Percentiles rank a stretch among this genome's conserved stretches.
Evolutionary conservation across 2,329 filamentous ascomycete species (phyloP).

Genomic region (Nigrospora sphaerica): DNA sequence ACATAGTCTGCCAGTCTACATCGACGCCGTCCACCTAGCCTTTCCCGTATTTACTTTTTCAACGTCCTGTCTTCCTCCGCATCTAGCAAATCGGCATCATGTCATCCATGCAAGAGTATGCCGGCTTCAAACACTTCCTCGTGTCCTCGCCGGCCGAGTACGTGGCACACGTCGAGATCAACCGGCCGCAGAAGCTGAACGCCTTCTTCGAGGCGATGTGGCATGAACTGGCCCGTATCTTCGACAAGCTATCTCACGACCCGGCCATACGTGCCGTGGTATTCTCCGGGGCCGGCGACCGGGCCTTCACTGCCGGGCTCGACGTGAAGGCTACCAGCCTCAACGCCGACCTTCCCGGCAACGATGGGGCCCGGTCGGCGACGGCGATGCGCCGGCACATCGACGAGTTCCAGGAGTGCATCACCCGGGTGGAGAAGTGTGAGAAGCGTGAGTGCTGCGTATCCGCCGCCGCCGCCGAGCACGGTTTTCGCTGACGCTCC

Average conservation of each 20-base stretch:
- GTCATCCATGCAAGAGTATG: conserved; percentile 25
- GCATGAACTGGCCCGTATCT: conserved; percentile 69
- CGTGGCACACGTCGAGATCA: conserved; percentile 89
- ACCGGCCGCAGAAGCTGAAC: conserved; percentile 80
- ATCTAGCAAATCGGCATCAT: no score
- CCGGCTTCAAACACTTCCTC: conserved; percentile 59
- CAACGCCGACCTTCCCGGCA: conserved; percentile 34
- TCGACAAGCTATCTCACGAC: conserved; percentile 65
- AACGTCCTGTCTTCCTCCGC: no score
- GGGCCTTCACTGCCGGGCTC: conserved; percentile 79
- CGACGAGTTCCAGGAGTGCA: conserved; percentile 70
- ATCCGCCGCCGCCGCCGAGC: not conserved
- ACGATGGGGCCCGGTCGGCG: conserved; percentile 60
- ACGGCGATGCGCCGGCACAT: conserved; percentile 60
- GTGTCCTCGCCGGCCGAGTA: conserved; percentile 64
- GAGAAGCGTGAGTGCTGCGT: conserved; percentile 63
- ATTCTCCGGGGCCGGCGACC: conserved; percentile 72
- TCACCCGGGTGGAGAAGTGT: conserved; percentile 73
- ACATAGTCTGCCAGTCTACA: no score
- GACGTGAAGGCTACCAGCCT: conserved; percentile 68
- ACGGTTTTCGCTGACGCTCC: not conserved
- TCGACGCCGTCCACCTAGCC: no score
- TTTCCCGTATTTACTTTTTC: no score
- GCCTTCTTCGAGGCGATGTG: conserved; percentile 82
- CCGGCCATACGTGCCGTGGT: conserved; percentile 69